Evolutionary conservation across 2,329 filamentous ascomycete genomes (phyloP).

Genomic region (Penicillium oxalicum): DNA sequence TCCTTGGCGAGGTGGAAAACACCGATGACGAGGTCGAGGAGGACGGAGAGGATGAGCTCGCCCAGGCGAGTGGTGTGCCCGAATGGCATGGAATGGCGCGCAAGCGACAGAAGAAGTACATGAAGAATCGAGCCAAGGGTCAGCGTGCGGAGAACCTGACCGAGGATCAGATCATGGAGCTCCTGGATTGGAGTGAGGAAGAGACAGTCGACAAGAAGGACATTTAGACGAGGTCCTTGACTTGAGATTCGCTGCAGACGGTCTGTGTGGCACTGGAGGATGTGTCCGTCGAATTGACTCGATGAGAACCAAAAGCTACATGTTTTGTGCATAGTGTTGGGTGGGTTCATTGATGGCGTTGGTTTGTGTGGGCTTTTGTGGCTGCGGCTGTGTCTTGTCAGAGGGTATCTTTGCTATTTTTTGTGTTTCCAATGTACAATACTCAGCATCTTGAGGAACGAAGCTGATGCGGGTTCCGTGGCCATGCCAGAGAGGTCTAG

Average conservation of each 20-base stretch:
- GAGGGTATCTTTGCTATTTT: no score
- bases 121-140: conserved; percentile 62
- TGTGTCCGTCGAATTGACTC: no score
- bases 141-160: conserved; percentile 59
- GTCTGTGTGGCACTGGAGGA: no score
- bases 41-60: conserved; percentile 36
- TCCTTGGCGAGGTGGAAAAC: conserved; percentile 32
- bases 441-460: no score
- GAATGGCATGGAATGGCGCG: conserved; percentile 67
- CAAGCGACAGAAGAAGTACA: conserved; percentile 60
- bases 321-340: no score
- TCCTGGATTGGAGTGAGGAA: conserved; percentile 51
- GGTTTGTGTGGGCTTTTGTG: no score
- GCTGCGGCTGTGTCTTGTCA: no score
- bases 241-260: not conserved
- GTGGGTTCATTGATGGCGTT: no score
- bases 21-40: conserved; percentile 45
- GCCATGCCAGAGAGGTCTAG: no score
- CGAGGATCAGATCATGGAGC: conserved; percentile 70
- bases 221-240: not conserved
- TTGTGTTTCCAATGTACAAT: no score
- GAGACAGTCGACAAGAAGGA: conserved; percentile 24
- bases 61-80: conserved; percentile 43
- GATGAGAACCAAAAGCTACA: no score
- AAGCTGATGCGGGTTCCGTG: no score